These are phyloP conservation scores for Xylaria longipes DNA, from an alignment of 495 filamentous ascomycete species.

Conservation along the genomic window DNA sequence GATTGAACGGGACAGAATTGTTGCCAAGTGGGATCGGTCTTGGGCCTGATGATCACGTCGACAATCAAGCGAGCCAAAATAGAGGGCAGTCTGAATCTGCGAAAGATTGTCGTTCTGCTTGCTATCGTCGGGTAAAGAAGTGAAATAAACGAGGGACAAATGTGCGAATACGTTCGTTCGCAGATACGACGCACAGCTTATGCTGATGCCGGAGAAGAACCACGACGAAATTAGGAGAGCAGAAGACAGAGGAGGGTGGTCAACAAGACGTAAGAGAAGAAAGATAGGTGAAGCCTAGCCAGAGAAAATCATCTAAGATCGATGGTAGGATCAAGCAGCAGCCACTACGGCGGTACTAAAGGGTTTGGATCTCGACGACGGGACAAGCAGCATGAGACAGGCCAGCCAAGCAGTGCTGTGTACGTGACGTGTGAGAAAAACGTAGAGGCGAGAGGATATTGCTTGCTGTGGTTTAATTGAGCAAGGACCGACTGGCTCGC, in stretches of 20 bases:
- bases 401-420: conserved; percentile 6
- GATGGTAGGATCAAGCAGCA: conserved; percentile 7
- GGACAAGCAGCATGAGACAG: not conserved
- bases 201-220: not conserved
- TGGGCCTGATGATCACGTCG: conserved; percentile 5
- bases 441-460: not conserved
- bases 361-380: not conserved
- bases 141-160: conserved; percentile 31
- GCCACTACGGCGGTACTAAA: conserved; percentile 8
- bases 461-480: conserved; percentile 25
- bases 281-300: not conserved
- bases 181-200: not conserved
- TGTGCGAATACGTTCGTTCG: conserved; percentile 19
- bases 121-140: conserved; percentile 23
- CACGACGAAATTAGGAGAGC: not conserved
- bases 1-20: conserved; percentile 17
- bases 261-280: conserved; percentile 2
- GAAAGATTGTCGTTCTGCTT: conserved; percentile 26
- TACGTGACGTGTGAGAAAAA: not conserved
- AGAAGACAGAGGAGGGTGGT: not conserved
- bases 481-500: conserved; percentile 20
- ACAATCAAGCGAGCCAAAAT: conserved; percentile 11
- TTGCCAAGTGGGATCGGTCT: conserved; percentile 12
- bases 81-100: conserved; percentile 35
- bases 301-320: not conserved